Evolutionary conservation across 106 monocot species (phyloP).

Genomic region (Agapanthus africanus): DNA sequence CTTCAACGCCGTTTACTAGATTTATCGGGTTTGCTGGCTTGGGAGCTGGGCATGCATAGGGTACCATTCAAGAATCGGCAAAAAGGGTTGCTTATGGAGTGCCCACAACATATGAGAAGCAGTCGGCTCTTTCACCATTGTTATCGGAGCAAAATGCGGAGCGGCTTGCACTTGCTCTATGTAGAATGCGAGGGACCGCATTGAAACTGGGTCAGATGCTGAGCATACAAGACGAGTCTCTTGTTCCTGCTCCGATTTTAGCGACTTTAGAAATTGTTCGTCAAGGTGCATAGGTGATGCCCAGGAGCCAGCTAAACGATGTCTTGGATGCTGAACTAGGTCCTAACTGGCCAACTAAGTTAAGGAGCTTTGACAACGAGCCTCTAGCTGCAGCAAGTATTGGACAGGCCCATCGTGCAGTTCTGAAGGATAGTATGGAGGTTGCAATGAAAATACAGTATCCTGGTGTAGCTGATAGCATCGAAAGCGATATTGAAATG

Average conservation of each 20-base stretch:
- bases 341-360: slow-evolving; percentile 61
- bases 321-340: slow-evolving; percentile 89
- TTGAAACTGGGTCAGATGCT: slow-evolving; percentile 97
- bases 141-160: slow-evolving; percentile 95
- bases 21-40: slow-evolving; percentile 95
- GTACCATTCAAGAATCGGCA: slow-evolving; percentile 85
- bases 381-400: slow-evolving; percentile 96
- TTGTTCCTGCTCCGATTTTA: slow-evolving; percentile 91
- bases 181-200: slow-evolving; percentile 97
- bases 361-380: slow-evolving; percentile 93
- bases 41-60: slow-evolving; percentile 96
- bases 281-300: slow-evolving; percentile 99
- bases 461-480: slow-evolving; percentile 96
- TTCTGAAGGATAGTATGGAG: slow-evolving; percentile 66
- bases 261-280: slow-evolving; percentile 90
- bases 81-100: slow-evolving; percentile 67
- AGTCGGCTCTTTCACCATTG: slow-evolving; percentile 61
- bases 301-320: slow-evolving; percentile 75
- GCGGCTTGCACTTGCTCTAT: slow-evolving; percentile 82
- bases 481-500: slow-evolving; percentile 99
- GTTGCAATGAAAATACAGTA: slow-evolving; percentile 99
- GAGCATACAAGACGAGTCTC: slow-evolving; percentile 95
- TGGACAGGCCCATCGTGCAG: slow-evolving; percentile 92
- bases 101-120: slow-evolving; percentile 34
- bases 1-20: slow-evolving; percentile 82